Base-by-base conservation (phyloP, 2,329 filamentous ascomycete species). In the Epichloe baconii region DNA sequence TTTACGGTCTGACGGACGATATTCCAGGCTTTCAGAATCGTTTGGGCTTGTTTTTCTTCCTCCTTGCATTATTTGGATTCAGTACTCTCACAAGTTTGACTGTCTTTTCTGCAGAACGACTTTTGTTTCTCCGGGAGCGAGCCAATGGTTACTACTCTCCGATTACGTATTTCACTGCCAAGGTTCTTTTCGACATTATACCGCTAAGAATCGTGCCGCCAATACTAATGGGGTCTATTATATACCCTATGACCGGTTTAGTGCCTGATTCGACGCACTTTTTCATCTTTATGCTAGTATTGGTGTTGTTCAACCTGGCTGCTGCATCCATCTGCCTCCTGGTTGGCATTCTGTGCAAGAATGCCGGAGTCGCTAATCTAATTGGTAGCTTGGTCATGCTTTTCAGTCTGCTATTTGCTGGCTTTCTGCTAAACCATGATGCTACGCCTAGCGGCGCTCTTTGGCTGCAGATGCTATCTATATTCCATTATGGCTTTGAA, bases 401-500 rank as follows among this genome's bases (percentile, higher is more conserved):
- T 8, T 98, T 98, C 75, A 95, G 87, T 64, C 72, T 98, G 54
- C 77, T 98, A 10, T 97, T 98, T 66, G 91, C 90, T 1, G 93
- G 93, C 52, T 82, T 98, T 53, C 75, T 98, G 52, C 79, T 98
- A 54, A 98, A 98, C 67, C 89, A 95, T 64, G 83, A 96, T 65
- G 89, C 88, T 34, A 96, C 96, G 49, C 93, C 93, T 1, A 75
- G 79, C 47, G 80, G 87, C 2, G 86, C 91, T 2, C 69, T 89
- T 55, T 98, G 93, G 93, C 70, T 98, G 48, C 93, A 98, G 73
- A 81, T 79, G 70, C 72, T 98, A 8, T 96, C 90, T 2, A 98
- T 98, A 56, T 98, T 98, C 77, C 93, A 98, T 66, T 98, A 95
- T 64, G 91, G 85, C 5, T 97, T 97, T 60, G 93, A 98, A 73